Base-by-base conservation (phyloP, 73 alveolate species). In the Paramecium pentaurelia region DNA sequence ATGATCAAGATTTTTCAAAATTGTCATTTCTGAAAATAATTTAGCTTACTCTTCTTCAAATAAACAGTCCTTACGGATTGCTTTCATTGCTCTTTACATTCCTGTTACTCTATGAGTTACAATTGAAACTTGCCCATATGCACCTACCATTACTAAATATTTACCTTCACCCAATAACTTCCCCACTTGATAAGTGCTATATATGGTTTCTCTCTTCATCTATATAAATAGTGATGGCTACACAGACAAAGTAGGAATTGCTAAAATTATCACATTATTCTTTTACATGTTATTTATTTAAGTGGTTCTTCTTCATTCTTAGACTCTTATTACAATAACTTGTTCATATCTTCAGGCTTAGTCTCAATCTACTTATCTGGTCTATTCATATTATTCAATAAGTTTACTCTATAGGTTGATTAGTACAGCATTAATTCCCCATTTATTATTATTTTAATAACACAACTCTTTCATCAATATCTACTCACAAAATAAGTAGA, bases 91-190 rank as follows among this genome's bases (percentile, higher is more conserved):
- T 38, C 92, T 95, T 42, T 85, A 85, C 58, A 71, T 86, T 86
- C 95, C 94, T 25, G 75, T 88, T 18, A 64, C 90, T 92, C 95
- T 95, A 80, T 96, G 91, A 51, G 92, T 95, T 2, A 96, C 99
- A 88, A 92, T 95, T 93, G 98, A 97, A 14, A 97, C 99, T 85
- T 93, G 54, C 6, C 98, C 98, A 77, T 95, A 96, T 20, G 97
- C 95, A 54, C 98, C 94, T 88, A 27, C 5, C 8, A 40, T 34
- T 40, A 40, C 9, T n/a, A 16, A 60, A 4, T 1, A 27, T 1
- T 7, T 16, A 77, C 89, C 89, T 42, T 77, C 89, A 8, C 89
- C 89, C 25, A 77, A 77, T 18, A 42, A 14, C 44, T 42, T 77
- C 5, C 89, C 89, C 14, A 77, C 89, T 40, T 58, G 42, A 59